Conservation (phyloP, 371 early-diverging fungal genomes). For the Circinella umbellata region DNA sequence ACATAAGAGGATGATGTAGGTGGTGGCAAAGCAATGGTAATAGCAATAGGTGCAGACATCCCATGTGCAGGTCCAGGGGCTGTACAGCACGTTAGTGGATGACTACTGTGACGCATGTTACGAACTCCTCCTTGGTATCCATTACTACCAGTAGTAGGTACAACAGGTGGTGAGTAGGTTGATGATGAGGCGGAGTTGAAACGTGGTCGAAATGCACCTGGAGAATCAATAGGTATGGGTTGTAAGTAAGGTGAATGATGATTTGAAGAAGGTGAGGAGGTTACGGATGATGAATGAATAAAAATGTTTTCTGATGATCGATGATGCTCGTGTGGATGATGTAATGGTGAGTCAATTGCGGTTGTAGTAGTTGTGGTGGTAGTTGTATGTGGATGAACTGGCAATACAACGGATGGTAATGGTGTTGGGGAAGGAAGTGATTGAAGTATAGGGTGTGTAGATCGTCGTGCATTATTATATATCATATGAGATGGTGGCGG, state of each 20-base stretch:
- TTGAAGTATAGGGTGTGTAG: background rate
- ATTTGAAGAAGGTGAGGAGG: background rate
- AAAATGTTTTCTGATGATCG: conserved; percentile 4
- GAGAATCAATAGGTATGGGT: background rate
- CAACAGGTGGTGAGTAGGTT: background rate
- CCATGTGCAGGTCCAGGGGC: background rate
- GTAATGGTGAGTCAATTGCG: background rate
- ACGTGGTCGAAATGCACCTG: background rate
- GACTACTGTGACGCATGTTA: conserved; percentile 15
- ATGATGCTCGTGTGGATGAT: conserved; percentile 1
- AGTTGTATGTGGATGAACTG: background rate
- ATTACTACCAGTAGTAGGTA: background rate
- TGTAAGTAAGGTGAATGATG: background rate
- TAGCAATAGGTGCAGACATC: conserved; percentile 9
- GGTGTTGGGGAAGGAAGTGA: background rate
- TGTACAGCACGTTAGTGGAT: conserved; percentile 17
- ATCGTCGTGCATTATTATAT: background rate
- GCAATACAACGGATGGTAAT: conserved; percentile 2
- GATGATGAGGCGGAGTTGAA: conserved; percentile 1
- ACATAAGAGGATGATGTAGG: conserved; percentile 14
- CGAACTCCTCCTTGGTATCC: background rate
- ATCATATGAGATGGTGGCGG: background rate
- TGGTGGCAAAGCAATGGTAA: conserved; percentile 21
- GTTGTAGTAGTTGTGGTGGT: background rate
- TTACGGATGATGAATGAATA: background rate